phyloP scores from a whole-genome alignment of 2,329 filamentous ascomycete species.

The Aspergillus sclerotialis region DNA sequence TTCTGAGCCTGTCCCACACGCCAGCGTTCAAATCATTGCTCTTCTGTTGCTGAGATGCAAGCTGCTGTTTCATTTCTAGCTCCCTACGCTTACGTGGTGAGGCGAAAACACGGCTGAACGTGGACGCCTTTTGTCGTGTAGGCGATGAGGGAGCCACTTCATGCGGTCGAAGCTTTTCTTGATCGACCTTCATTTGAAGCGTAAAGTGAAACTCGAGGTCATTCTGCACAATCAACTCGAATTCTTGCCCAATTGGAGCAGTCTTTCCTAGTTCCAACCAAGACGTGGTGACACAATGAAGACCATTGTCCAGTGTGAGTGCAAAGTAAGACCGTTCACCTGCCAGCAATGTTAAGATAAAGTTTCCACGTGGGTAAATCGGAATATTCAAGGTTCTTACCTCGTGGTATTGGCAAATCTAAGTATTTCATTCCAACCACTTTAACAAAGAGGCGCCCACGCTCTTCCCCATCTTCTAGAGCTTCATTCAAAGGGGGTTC shows the following conservation, averaged over 20 bases:
- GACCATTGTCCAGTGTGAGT: conserved; percentile 92
- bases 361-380: background rate
- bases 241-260: conserved; percentile 94
- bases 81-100: conserved; percentile 97
- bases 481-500: conserved; percentile 53
- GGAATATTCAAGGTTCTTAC: conserved; percentile 47
- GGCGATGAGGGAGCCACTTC: conserved; percentile 44
- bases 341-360: conserved; percentile 33
- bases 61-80: conserved; percentile 73
- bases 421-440: conserved; percentile 97
- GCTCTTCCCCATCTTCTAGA: conserved; percentile 72
- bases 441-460: conserved; percentile 92
- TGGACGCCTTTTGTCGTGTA: conserved; percentile 71
- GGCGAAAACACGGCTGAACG: conserved; percentile 86
- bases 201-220: conserved; percentile 99
- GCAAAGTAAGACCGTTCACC: conserved; percentile 91
- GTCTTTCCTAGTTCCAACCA: conserved; percentile 89
- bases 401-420: conserved; percentile 81
- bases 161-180: conserved; percentile 56
- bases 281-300: conserved; percentile 94
- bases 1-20: conserved; percentile 78
- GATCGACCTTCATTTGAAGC: conserved; percentile 87
- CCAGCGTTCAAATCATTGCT: conserved; percentile 49
- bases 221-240: conserved; percentile 92
- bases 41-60: conserved; percentile 73